These are phyloP conservation scores for Acorus calamus DNA, from an alignment of 106 monocot species.

Conservation along the genomic window DNA sequence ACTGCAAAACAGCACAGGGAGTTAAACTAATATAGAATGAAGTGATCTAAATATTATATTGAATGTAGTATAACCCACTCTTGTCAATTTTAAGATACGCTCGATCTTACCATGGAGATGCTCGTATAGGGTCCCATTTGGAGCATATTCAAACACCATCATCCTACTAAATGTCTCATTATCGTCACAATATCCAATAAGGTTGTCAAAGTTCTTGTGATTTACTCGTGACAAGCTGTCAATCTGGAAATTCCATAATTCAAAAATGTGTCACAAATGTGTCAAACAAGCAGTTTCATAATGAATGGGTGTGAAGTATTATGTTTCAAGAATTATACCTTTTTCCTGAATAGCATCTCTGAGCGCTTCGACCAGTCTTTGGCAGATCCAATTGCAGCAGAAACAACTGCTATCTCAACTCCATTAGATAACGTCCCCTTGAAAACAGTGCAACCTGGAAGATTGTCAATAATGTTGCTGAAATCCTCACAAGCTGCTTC, in stretches of 20 bases:
- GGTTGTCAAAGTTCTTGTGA: conserved; percentile 81
- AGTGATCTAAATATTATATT: no score
- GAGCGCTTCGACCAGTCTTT: conserved; percentile 55
- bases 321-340: conserved; percentile 22
- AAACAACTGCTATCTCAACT: conserved; percentile 69
- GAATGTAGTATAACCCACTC: no score
- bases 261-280: conserved; percentile 6
- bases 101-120: conserved; percentile 70
- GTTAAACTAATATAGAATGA: no score
- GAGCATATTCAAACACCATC: conserved; percentile 78
- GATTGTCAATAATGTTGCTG: conserved; percentile 59
- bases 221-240: conserved; percentile 61
- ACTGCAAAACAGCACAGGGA: conserved; percentile 44
- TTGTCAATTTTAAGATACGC: no score
- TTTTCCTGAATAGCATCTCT: conserved; percentile 48
- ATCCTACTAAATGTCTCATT: conserved; percentile 73
- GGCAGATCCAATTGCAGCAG: conserved; percentile 32
- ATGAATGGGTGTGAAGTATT: not conserved
- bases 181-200: conserved; percentile 84
- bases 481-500: conserved; percentile 88
- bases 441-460: conserved; percentile 44
- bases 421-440: conserved; percentile 88
- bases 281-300: not conserved
- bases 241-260: conserved; percentile 34
- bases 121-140: conserved; percentile 63